phyloP scores from a whole-genome alignment of 164 flowering plant genomes.

The Aristolochia contorta region DNA sequence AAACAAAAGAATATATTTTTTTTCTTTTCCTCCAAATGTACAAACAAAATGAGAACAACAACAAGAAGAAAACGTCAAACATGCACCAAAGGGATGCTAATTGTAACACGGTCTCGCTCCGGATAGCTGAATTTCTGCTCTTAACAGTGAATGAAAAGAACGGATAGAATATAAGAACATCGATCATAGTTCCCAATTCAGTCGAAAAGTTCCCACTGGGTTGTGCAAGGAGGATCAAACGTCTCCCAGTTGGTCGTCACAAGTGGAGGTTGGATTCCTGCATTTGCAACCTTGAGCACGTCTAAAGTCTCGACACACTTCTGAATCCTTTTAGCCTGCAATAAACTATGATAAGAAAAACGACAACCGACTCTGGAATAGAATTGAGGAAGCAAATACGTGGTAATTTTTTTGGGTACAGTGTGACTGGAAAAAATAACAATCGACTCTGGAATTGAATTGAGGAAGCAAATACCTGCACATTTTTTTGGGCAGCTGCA shows the following conservation, averaged over 20 bases:
- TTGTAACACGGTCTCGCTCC: too few species aligned
- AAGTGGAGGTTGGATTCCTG: conserved; percentile 34
- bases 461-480: conserved; percentile 28
- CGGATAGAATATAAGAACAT: too few species aligned
- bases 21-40: too few species aligned
- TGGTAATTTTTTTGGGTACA: conserved; percentile 41
- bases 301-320: conserved; percentile 69
- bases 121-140: too few species aligned
- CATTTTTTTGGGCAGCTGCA: conserved; percentile 30
- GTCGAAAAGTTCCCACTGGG: conserved; percentile 48
- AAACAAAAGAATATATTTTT: too few species aligned
- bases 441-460: background rate
- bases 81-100: too few species aligned
- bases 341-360: background rate
- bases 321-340: conserved; percentile 62
- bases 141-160: too few species aligned
- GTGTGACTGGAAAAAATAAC: too few species aligned
- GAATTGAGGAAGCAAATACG: conserved; percentile 17
- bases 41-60: too few species aligned
- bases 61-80: too few species aligned
- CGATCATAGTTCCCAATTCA: conserved; percentile 11
- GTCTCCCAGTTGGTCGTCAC: conserved; percentile 59
- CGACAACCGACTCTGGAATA: too few species aligned
- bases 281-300: conserved; percentile 45
- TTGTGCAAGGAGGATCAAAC: conserved; percentile 35